phyloP scores from a whole-genome alignment of 768 basidiomycete genomes.

The Phlebiopsis flavidoalba region DNA sequence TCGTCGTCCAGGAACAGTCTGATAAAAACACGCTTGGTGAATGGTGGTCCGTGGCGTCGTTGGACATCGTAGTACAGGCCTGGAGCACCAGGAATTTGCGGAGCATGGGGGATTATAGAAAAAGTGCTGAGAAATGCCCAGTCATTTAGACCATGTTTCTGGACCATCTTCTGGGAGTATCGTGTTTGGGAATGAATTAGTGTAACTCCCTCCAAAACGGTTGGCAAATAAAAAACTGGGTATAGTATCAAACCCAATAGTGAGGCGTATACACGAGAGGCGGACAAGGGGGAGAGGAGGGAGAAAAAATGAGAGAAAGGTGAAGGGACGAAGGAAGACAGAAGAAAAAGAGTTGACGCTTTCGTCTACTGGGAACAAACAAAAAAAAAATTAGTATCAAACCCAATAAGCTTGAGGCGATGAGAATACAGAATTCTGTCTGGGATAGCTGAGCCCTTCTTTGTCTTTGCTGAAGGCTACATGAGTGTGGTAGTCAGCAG shows the following conservation, averaged over 20 bases:
- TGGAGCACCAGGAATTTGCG: conserved; percentile 9
- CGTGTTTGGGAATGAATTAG: conserved; percentile 5
- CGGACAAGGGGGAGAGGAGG: too few relatives aligned
- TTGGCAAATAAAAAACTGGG: conserved; percentile 11
- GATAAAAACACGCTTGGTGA: conserved; percentile 7
- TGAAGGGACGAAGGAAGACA: too few relatives aligned
- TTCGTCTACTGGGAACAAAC: too few relatives aligned
- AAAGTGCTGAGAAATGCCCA: conserved; percentile 6
- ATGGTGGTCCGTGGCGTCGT: neutral
- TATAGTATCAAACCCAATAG: neutral
- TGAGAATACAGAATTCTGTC: conserved; percentile 3
- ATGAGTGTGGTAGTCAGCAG: neutral
- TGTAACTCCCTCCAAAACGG: conserved; percentile 11
- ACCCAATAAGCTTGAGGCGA: conserved; percentile 3
- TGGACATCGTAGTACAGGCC: conserved; percentile 1
- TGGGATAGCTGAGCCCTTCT: conserved; percentile 9
- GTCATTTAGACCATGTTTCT: conserved; percentile 8
- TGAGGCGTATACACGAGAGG: too few relatives aligned
- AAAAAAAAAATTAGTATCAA: too few relatives aligned
- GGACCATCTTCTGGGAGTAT: neutral
- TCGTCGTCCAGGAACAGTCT: neutral
- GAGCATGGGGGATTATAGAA: conserved; percentile 15
- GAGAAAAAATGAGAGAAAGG: too few relatives aligned
- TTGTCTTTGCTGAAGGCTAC: conserved; percentile 12
- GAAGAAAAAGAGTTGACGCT: too few relatives aligned